Evolutionary conservation across 2,329 filamentous ascomycete species (phyloP).

Genomic region (Ophiostoma ulmi): DNA sequence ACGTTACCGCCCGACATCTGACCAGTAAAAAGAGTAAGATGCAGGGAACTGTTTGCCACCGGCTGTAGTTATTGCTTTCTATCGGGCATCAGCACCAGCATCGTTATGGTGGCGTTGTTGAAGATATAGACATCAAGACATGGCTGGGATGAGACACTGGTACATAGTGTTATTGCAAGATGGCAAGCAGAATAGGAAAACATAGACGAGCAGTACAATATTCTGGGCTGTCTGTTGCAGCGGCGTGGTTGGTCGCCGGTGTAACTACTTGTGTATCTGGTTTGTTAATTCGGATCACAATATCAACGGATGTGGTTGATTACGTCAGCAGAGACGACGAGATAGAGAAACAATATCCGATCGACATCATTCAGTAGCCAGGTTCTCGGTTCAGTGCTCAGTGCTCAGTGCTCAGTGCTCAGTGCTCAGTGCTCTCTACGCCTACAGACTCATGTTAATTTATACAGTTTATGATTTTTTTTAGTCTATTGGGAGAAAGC

Average conservation of each 20-base stretch:
- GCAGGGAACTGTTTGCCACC: neutral
- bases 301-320: neutral
- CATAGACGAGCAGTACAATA: neutral
- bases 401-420: no score
- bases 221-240: neutral
- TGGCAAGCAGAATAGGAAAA: neutral
- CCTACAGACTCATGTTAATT: neutral
- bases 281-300: neutral
- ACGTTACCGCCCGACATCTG: neutral
- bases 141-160: neutral
- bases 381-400: no score
- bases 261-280: neutral
- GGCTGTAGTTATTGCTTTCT: neutral
- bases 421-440: no score
- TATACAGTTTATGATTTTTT: neutral
- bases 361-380: neutral
- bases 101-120: neutral
- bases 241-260: neutral
- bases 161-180: neutral
- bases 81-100: neutral
- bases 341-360: neutral
- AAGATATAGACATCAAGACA: neutral
- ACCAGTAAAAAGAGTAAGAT: neutral
- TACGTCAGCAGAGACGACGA: neutral
- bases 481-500: constrained; percentile 8